A percentile compares a stretch with the other conserved stretches of the same genome.
Conservation (phyloP, 1,284 basidiomycete genomes). For the Kwoniella shivajii region DNA sequence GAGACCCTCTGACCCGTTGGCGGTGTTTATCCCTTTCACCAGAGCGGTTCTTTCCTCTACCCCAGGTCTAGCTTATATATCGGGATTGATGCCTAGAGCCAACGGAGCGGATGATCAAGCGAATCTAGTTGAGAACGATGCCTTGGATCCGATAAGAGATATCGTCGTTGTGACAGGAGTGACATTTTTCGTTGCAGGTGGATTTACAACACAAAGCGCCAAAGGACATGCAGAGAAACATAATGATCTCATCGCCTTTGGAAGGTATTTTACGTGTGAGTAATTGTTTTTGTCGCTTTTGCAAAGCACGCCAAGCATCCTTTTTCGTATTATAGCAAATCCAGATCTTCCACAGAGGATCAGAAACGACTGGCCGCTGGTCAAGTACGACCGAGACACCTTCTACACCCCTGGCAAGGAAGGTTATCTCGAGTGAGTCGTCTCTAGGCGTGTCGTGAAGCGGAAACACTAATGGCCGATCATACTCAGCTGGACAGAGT, state of each 20-base stretch:
- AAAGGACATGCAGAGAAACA: conserved; percentile 37
- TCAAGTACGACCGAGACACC: conserved; percentile 39
- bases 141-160: conserved; percentile 24
- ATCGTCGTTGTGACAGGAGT: conserved; percentile 25
- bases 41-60: conserved; percentile 47
- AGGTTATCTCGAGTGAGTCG: conserved; percentile 28
- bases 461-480: background rate
- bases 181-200: conserved; percentile 59
- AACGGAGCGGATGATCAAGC: conserved; percentile 24
- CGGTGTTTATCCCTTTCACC: conserved; percentile 14
- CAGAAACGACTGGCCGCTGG: conserved; percentile 36
- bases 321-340: conserved; percentile 34
- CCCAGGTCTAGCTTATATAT: conserved; percentile 62
- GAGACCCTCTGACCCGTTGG: background rate
- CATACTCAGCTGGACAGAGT: background rate
- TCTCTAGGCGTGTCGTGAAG: background rate
- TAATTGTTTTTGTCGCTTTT: conserved; percentile 7
- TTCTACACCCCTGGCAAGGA: conserved; percentile 24
- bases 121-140: conserved; percentile 24
- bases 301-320: too few relatives aligned
- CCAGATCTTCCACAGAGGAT: conserved; percentile 61
- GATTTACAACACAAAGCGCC: conserved; percentile 46
- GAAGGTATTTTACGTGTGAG: conserved; percentile 56
- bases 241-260: conserved; percentile 58
- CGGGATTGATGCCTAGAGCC: conserved; percentile 59